Percentiles rank a stretch among this genome's conserved stretches.
Evolutionary conservation across 352 stramenopile species (phyloP).

Genomic region (Thraustotheca clavata): DNA sequence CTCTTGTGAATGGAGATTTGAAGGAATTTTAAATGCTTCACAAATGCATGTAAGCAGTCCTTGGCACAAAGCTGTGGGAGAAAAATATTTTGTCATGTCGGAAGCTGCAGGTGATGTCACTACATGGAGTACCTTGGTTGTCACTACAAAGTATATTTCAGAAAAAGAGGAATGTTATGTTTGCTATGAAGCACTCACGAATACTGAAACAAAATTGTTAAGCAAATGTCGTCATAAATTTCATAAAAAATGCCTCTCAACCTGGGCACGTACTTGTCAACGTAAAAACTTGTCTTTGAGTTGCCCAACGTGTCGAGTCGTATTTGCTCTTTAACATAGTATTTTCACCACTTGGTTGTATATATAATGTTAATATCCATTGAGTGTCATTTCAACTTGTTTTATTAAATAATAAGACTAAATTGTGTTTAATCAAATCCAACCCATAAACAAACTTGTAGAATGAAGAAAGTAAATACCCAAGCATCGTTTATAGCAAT

Average conservation of each 20-base stretch:
- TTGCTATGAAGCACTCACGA: background rate
- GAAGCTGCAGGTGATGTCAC: background rate
- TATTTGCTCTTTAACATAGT: background rate
- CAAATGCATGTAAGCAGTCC: constrained; percentile 17
- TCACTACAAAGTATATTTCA: background rate
- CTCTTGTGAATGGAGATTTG: constrained; percentile 18
- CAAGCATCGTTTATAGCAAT: no score
- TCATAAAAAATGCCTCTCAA: background rate
- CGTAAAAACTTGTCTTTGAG: background rate
- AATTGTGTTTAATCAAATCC: no score
- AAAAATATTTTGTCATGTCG: background rate
- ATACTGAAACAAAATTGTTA: background rate
- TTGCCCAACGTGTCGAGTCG: constrained; percentile 1
- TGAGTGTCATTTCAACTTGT: no score
- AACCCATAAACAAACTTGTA: no score
- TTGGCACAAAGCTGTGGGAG: constrained; percentile 1
- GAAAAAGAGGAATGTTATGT: background rate
- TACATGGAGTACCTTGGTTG: background rate
- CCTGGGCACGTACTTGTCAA: background rate
- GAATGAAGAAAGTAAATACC: no score
- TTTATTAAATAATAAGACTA: no score
- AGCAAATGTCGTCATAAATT: background rate
- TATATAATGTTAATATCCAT: no score
- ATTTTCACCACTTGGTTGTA: no score
- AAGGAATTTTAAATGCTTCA: background rate